Evolutionary conservation across 2,329 filamentous ascomycete genomes (phyloP).

Genomic region (Calonectria fujianensis): DNA sequence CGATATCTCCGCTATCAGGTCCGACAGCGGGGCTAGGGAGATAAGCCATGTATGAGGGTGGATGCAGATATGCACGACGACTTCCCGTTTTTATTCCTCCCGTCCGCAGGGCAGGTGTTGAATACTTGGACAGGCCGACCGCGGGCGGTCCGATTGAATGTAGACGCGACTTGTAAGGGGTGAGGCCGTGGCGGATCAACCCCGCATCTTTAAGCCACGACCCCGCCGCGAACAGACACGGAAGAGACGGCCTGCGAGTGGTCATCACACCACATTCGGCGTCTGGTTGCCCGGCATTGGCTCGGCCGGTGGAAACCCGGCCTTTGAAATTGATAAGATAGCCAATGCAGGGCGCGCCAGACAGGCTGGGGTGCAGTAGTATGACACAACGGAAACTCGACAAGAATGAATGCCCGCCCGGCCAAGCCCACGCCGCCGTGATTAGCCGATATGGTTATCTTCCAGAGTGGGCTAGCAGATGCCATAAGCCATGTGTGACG

Average conservation of each 20-base stretch:
- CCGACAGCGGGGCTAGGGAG: conserved; percentile 5
- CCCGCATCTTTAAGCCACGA: conserved; percentile 16
- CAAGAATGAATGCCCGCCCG: background rate
- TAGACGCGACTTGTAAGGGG: background rate
- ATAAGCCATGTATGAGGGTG: conserved; percentile 12
- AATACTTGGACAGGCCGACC: background rate
- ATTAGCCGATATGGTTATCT: conserved; percentile 19
- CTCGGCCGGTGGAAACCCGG: conserved; percentile 1
- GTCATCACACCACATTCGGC: conserved; percentile 15
- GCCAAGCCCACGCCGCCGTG: conserved; percentile 5
- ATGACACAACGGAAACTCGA: conserved; percentile 12
- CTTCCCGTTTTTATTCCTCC: background rate
- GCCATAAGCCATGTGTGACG: conserved; percentile 8
- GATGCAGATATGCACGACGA: background rate
- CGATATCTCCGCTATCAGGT: conserved; percentile 24
- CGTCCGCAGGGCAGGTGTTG: background rate
- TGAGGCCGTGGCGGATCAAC: conserved; percentile 11
- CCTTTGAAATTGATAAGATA: conserved; percentile 2
- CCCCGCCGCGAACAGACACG: conserved; percentile 17
- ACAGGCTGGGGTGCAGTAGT: conserved; percentile 20
- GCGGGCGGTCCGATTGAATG: background rate
- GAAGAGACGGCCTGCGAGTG: background rate
- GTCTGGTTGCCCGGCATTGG: background rate
- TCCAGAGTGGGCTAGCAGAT: conserved; percentile 9
- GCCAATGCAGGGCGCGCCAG: conserved; percentile 25